Percentiles rank a stretch among this genome's conserved stretches.
Evolutionary conservation across 2,329 filamentous ascomycete genomes (phyloP).

Genomic region (Hansfordia pulvinata): DNA sequence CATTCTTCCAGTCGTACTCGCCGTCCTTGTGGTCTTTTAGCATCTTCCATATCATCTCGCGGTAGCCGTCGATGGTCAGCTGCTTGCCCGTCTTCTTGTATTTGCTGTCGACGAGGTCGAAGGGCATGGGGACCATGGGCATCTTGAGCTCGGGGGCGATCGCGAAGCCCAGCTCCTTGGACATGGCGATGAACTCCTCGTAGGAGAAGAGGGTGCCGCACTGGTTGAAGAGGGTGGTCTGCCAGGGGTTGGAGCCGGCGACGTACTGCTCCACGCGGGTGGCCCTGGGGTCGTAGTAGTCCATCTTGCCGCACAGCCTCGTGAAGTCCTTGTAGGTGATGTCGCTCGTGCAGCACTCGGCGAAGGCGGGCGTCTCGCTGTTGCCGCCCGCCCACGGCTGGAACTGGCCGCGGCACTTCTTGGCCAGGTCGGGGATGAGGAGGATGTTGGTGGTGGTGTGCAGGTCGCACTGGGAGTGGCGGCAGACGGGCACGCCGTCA

Average conservation of each 20-base stretch:
- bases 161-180: conserved; percentile 42
- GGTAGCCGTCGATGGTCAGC: conserved; percentile 48
- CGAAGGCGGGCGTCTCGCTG: conserved; percentile 40
- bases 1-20: too few relatives aligned
- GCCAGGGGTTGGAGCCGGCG: conserved; percentile 43
- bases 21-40: too few relatives aligned
- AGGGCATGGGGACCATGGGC: conserved; percentile 52
- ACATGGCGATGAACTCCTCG: conserved; percentile 46
- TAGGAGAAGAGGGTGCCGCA: conserved; percentile 50
- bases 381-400: conserved; percentile 34
- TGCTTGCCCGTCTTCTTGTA: conserved; percentile 52
- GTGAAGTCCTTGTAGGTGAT: conserved; percentile 56
- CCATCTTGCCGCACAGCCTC: conserved; percentile 58
- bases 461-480: conserved; percentile 25
- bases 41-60: conserved; percentile 39
- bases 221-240: conserved; percentile 48
- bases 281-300: conserved; percentile 44
- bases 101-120: conserved; percentile 50
- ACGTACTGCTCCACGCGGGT: conserved; percentile 43
- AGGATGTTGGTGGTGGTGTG: conserved; percentile 39
- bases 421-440: conserved; percentile 42
- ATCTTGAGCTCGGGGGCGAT: conserved; percentile 58
- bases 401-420: conserved; percentile 51
- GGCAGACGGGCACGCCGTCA: conserved; percentile 29
- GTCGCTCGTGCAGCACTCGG: conserved; percentile 59